Conservation (phyloP, 176 grass and related monocot genomes). For the Neostapfia colusana region DNA sequence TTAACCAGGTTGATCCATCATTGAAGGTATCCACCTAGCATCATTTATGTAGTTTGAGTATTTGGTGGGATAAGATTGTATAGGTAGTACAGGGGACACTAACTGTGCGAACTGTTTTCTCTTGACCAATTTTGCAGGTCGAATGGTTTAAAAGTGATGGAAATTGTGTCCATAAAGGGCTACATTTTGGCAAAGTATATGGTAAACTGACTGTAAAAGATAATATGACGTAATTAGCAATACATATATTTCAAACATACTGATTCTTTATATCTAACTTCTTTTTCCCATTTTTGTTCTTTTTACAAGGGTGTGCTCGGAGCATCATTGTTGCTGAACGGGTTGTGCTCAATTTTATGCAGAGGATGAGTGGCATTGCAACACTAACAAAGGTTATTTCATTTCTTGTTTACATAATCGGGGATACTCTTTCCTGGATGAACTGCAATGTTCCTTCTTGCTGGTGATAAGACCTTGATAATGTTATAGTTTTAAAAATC, state of each 20-base stretch:
- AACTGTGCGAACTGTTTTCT: conserved; percentile 12
- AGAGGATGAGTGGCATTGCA: conserved; percentile 98
- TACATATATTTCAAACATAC: background rate
- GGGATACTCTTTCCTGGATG: background rate
- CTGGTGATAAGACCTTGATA: background rate
- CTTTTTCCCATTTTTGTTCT: background rate
- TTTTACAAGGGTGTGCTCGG: conserved; percentile 63
- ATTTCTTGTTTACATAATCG: conserved; percentile 5
- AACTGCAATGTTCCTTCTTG: conserved; percentile 14
- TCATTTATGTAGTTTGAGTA: background rate
- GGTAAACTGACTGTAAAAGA: conserved; percentile 46
- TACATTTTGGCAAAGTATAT: conserved; percentile 94
- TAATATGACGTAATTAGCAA: background rate
- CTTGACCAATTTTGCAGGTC: conserved; percentile 47
- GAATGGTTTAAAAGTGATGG: conserved; percentile 84
- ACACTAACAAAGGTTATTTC: conserved; percentile 81
- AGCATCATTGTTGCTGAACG: conserved; percentile 93
- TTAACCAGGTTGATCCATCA: conserved; percentile 79
- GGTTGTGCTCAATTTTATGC: conserved; percentile 98
- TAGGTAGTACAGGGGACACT: background rate
- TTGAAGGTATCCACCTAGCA: conserved; percentile 56
- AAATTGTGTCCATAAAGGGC: conserved; percentile 62
- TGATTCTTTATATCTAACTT: background rate
- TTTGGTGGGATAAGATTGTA: conserved; percentile 23
- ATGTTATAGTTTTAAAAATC: conserved; percentile 9